These are phyloP conservation scores for Malus orientalis DNA, from an alignment of 306 rosid genomes.

Conservation along the genomic window DNA sequence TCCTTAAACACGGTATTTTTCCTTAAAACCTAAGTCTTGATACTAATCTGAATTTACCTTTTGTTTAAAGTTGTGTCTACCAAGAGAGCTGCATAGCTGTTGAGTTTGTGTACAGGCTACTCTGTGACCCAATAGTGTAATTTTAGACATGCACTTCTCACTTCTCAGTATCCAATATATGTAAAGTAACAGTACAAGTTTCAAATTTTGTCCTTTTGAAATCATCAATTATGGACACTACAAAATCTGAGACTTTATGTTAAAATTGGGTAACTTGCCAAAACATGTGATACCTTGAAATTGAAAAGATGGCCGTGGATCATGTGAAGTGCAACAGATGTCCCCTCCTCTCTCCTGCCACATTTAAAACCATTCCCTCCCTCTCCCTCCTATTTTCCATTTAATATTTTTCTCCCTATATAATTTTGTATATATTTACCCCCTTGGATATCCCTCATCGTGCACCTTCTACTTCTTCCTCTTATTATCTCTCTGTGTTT, in stretches of 20 bases:
- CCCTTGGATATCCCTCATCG: neutral
- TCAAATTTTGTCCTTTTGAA: neutral
- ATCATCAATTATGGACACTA: neutral
- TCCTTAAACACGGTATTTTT: too few species aligned
- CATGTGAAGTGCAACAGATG: conserved; percentile 69
- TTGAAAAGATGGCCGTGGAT: conserved; percentile 50
- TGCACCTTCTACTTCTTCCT: neutral
- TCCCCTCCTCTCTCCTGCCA: conserved; percentile 19
- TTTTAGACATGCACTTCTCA: too few species aligned
- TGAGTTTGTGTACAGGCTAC: too few species aligned
- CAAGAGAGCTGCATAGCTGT: too few species aligned
- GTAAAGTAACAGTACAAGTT: neutral
- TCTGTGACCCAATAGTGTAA: too few species aligned
- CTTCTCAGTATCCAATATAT: too few species aligned
- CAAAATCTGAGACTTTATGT: conserved; percentile 4
- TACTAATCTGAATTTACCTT: too few species aligned
- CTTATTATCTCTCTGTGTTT: neutral
- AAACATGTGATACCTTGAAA: conserved; percentile 48
- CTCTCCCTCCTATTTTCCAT: neutral
- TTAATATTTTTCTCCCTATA: neutral
- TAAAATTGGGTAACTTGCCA: conserved; percentile 24
- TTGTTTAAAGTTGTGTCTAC: too few species aligned
- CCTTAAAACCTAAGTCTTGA: too few species aligned
- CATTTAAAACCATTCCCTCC: conserved; percentile 40
- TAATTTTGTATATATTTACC: neutral